Evolutionary conservation across 129 eudicot species (phyloP), one percentile per base, ranked within the genome.

Genomic region (Tagetes erecta): DNA sequence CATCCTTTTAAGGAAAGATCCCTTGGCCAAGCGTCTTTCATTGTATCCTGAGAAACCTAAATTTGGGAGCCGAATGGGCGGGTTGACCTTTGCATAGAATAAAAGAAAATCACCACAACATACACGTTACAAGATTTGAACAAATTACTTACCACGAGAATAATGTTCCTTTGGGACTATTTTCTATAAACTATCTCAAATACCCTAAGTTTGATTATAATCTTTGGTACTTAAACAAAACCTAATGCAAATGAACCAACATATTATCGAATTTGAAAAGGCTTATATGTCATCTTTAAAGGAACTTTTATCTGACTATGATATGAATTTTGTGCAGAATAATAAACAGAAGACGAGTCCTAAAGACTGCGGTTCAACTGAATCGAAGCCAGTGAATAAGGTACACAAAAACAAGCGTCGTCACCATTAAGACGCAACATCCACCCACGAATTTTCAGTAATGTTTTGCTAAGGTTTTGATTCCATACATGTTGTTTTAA

Each of bases 261-360:
- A 12, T 49, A 49, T 3, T 49, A 49, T 49, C 20, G 3, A 49
- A 3, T 49, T 49, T 20, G 27, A 20, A 10, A 12, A 14, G 3
- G 4, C 49, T 58, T 72, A 27, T 2, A 36, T 20, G 27, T 20
- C 14, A 42, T 9, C 35, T 42, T 3, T 41, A 14, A 57, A 67
- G 71, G 38, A 30, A 38, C 38, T 38, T 13, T 35, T 20, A 64
- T 37, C 80, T 56, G 60, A 65, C 45, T 49, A 9, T 27, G 7
- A 1, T 2, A 11, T 68, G 37, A 53, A 55, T 38, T 63, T 47
- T 37, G 41, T 83, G 72, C 83, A 93, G 98, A 89, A 80, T 53
- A 90, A 82, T 77, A 90, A 90, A 71, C 78, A 96, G 47, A 92
- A 92, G 78, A 68, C 79, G 14, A 86, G 91, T 82, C 86, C 92